Conservation (phyloP, 352 stramenopile species). For the Peronospora belbahrii region DNA sequence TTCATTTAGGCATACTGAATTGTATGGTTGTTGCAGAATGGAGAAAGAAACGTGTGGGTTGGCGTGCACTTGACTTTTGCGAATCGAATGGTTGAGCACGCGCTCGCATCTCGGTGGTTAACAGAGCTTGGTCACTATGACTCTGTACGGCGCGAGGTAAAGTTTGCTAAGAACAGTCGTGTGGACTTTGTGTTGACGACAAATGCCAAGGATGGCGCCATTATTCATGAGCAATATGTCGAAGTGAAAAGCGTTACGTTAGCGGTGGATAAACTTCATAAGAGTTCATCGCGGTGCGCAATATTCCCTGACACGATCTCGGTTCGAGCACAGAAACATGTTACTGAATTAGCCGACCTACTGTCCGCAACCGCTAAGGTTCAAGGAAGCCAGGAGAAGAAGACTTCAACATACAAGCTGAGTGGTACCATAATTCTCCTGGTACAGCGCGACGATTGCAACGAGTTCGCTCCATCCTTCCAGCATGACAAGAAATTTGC, state of each 20-base stretch:
- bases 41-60: slow-evolving; percentile 57
- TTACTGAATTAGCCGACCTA: slow-evolving; percentile 61
- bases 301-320: slow-evolving; percentile 80
- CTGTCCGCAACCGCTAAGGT: slow-evolving; percentile 18
- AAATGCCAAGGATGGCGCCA: slow-evolving; percentile 19
- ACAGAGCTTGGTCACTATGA: slow-evolving; percentile 51
- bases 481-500: slow-evolving; percentile 63
- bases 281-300: slow-evolving; percentile 26
- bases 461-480: slow-evolving; percentile 54
- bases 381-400: slow-evolving; percentile 6
- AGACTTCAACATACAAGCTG: slow-evolving; percentile 9
- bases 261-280: slow-evolving; percentile 11
- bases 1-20: neutral
- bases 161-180: slow-evolving; percentile 73
- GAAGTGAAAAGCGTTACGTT: slow-evolving; percentile 85
- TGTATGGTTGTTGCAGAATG: slow-evolving; percentile 39
- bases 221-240: slow-evolving; percentile 58
- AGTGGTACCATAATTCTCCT: slow-evolving; percentile 66
- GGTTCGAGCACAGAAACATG: slow-evolving; percentile 66
- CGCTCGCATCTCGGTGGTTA: slow-evolving; percentile 53
- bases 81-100: slow-evolving; percentile 74
- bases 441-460: slow-evolving; percentile 72
- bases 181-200: slow-evolving; percentile 75
- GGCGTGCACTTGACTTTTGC: slow-evolving; percentile 69
- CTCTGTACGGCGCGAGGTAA: slow-evolving; percentile 58